Percentiles rank a stretch among this genome's conserved stretches.
Conservation (phyloP, 2,329 filamentous ascomycete species). For the Botrytis sinoallii region DNA sequence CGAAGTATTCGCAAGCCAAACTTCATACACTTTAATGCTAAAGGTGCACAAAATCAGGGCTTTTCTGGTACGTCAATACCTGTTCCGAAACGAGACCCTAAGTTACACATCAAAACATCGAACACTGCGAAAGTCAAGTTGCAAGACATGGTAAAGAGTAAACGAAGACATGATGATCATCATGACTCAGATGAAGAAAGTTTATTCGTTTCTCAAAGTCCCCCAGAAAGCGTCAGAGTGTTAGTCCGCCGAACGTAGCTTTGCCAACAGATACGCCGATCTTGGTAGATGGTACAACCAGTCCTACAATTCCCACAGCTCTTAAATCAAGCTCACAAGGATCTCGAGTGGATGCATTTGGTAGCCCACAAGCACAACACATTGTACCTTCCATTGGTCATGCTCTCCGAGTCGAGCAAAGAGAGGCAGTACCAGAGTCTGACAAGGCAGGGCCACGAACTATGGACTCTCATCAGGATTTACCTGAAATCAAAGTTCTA, state of each 20-base stretch:
- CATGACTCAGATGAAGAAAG: background rate
- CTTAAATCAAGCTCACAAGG: conserved; percentile 27
- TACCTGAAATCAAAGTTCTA: background rate
- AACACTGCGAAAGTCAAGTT: conserved; percentile 10
- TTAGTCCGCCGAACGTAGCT: conserved; percentile 11
- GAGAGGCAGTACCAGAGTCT: conserved; percentile 8
- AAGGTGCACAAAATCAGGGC: conserved; percentile 31
- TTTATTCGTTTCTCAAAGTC: conserved; percentile 7
- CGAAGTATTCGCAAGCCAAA: conserved; percentile 25
- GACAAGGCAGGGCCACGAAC: background rate
- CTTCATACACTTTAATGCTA: conserved; percentile 26
- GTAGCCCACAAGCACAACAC: conserved; percentile 30
- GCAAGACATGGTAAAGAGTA: background rate
- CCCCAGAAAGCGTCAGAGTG: conserved; percentile 24
- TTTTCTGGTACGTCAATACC: conserved; percentile 15
- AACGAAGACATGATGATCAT: background rate
- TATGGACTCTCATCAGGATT: background rate
- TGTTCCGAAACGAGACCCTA: background rate
- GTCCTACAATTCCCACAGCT: background rate
- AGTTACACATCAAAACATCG: background rate
- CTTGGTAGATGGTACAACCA: background rate
- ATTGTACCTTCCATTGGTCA: conserved; percentile 22
- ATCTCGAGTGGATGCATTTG: conserved; percentile 31
- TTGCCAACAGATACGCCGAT: background rate
- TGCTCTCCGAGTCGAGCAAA: conserved; percentile 22